Base-by-base conservation (phyloP, 352 stramenopile genomes). In the Phytophthora pistaciae region DNA sequence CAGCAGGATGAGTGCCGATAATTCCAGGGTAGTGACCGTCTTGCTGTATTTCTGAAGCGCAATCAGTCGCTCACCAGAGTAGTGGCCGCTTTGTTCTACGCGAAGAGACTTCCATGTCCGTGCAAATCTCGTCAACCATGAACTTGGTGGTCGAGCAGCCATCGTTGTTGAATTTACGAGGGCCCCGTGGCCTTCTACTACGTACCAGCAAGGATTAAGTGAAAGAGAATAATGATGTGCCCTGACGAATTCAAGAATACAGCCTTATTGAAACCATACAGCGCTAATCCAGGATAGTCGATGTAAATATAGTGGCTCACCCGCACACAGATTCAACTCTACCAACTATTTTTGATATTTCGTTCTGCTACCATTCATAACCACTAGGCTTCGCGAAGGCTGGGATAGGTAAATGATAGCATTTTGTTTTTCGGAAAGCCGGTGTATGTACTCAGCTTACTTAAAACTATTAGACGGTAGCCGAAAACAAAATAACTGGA, bases 1-100 rank as follows among this genome's bases (percentile, higher is more conserved):
- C 23, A 54, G 40, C 40, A 63, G 25, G 36, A 60, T 20, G 25
- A 59, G 7, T 20, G 7, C 48, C 11, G 14, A 29, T 25, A 66
- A n/a, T 48, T 66, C 33, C 20, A 53, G 6, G 8, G 8, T 23
- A 38, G 10, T 49, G 6, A n/a, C 21, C 16, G 5, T 16, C 4
- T 50, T 46, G 42, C 29, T 65, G 46, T 48, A 65, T n/a, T 65
- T 36, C 48, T 58, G 46, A 38, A 66, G 60, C 21, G 42, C 42
- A 13, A 64, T 31, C 18, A 64, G 20, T 5, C 57, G 16, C 3
- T 55, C 16, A 33, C 13, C 3, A 18, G 42, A 64, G 38, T 64
- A 64, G 10, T 64, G 23, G 38, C 36, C 56, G 36, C 36, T 44
- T 44, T 44, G 36, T 44, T 44, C 36, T n/a, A 44, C 36, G 13